Evolutionary conservation across 768 basidiomycete species (phyloP).

Genomic region (Pleurotus platypus): DNA sequence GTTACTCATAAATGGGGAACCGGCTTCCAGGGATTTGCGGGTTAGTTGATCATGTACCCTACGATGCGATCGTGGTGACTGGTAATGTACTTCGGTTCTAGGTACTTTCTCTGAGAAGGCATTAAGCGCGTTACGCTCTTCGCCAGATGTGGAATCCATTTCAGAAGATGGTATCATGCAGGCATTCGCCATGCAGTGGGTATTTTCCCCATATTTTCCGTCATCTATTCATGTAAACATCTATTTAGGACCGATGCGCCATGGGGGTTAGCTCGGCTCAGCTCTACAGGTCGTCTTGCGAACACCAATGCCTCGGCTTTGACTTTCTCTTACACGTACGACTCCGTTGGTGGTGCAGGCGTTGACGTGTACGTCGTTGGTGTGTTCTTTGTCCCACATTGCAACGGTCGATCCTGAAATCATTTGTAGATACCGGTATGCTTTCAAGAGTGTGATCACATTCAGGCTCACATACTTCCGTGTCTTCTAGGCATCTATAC

Average conservation of each 20-base stretch:
- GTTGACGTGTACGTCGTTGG: conserved; percentile 36
- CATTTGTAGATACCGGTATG: conserved; percentile 21
- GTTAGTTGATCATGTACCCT: conserved; percentile 9
- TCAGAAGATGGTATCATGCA: conserved; percentile 23
- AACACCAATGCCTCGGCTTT: conserved; percentile 11
- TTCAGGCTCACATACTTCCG: not conserved
- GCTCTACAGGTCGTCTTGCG: conserved; percentile 13
- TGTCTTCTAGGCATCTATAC: conserved; percentile 16
- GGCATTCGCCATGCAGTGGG: no score
- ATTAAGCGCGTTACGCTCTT: conserved; percentile 17
- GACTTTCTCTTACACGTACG: conserved; percentile 25
- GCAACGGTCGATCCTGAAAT: not conserved
- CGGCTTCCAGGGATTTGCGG: conserved; percentile 27
- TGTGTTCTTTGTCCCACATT: conserved; percentile 10
- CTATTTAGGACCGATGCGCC: conserved; percentile 23
- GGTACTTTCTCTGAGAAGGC: conserved; percentile 15
- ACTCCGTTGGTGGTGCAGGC: conserved; percentile 26
- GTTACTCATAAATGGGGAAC: conserved; percentile 21
- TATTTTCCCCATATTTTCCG: not conserved
- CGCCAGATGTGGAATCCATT: conserved; percentile 19
- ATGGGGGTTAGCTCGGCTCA: conserved; percentile 28
- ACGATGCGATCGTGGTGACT: not conserved
- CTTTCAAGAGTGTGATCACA: not conserved
- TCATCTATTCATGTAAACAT: not conserved
- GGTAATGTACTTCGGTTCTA: not conserved